Evolutionary conservation across 202 grass and related monocot species (phyloP).

Genomic region (Zoysia matrella): DNA sequence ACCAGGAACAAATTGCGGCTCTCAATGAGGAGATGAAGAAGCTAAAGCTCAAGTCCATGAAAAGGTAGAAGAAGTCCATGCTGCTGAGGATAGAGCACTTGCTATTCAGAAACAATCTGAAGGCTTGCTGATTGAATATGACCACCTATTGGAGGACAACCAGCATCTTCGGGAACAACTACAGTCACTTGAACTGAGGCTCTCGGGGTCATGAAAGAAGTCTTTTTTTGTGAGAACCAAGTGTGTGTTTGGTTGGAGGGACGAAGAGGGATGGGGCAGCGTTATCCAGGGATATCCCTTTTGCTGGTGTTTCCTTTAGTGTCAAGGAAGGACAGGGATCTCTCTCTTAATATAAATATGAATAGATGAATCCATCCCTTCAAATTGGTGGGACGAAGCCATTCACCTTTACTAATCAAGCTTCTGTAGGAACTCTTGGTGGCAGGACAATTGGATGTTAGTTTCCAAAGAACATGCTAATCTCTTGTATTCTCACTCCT

Average conservation of each 20-base stretch:
- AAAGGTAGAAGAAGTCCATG: slow-evolving; percentile 59
- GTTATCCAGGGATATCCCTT: too few relatives aligned
- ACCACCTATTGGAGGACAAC: slow-evolving; percentile 76
- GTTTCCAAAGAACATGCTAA: slow-evolving; percentile 14
- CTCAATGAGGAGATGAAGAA: slow-evolving; percentile 72
- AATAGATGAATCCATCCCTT: too few relatives aligned
- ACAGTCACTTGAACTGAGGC: slow-evolving; percentile 61
- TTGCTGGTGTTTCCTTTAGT: too few relatives aligned
- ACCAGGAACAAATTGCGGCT: slow-evolving; percentile 54
- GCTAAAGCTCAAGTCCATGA: slow-evolving; percentile 67
- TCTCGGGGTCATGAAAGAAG: slow-evolving; percentile 61
- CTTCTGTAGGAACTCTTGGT: slow-evolving; percentile 14
- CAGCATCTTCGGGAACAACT: slow-evolving; percentile 71
- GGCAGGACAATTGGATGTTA: slow-evolving; percentile 8
- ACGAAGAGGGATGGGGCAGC: too few relatives aligned
- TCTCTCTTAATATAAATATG: too few relatives aligned
- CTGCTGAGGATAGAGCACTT: slow-evolving; percentile 50
- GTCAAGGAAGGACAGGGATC: too few relatives aligned
- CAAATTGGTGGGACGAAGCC: too few relatives aligned
- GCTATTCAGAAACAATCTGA: slow-evolving; percentile 77
- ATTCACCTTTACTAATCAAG: background rate
- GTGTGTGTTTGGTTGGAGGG: too few relatives aligned
- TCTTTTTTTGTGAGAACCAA: background rate
- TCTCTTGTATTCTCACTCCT: background rate
- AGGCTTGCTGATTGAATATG: slow-evolving; percentile 77